Base-by-base conservation (phyloP, 2,329 filamentous ascomycete species). In the Piedraia hortae region DNA sequence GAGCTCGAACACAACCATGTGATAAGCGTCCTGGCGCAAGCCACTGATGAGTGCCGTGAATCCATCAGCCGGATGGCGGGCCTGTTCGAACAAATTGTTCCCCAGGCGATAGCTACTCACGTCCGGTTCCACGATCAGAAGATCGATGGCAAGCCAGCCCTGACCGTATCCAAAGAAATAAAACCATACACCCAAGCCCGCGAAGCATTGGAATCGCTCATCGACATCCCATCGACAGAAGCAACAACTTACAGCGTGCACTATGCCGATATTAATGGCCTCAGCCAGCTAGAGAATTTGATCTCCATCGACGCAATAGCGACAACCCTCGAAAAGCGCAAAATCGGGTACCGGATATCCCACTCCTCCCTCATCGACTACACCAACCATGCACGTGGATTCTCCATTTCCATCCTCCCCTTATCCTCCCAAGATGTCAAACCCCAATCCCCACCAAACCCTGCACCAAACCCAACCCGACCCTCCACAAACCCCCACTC, bases 251-350 rank as follows among this genome's bases (percentile, higher is more conserved):
- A 41, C 20, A 41, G 38, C 0, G 36, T 44, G 4, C 42, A 45
- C 21, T 43, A 36, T 21, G 38, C 37, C 2, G 40, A 44, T 25
- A 28, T 43, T 23, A 45, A 45, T 20, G 42, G 42, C 1, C 24
- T 45, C 24, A 41, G 37, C 10, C 27, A 35, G 11, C 30, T 45
- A 22, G 42, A 45, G 25, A 43, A 43, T 24, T 43, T 43, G 21
- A 44, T 44, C 13, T 32, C 44, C 9, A 40, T 36, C 1, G 32
- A 36, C 10, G 41, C 43, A 25, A 37, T 43, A 22, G 38, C 37
- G 6, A 31, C 34, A 6, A 34, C 31, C 19, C 31, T 43, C 12
- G 34, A 39, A 42, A 19, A 29, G 36, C 22, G 5, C 13, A 13
- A 33, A 12, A 18, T 40, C 16, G 26, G 31, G 2, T 43, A 42